Percentiles rank a stretch among this genome's conserved stretches.
Evolutionary conservation across 2,329 filamentous ascomycete species (phyloP).

Genomic region (Raffaelea deltoideospora): DNA sequence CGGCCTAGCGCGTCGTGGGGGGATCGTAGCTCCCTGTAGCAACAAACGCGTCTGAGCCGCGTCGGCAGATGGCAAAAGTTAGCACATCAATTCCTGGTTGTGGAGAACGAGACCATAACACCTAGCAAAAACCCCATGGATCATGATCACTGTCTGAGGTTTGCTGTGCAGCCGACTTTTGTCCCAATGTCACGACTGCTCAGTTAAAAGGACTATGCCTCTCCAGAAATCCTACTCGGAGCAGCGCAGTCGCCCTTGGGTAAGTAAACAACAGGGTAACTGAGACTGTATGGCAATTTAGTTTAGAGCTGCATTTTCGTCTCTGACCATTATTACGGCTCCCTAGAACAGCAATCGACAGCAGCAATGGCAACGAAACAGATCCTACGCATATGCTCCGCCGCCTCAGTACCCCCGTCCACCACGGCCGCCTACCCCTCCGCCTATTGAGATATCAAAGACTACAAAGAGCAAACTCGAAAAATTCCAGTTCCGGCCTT

Average conservation of each 20-base stretch:
- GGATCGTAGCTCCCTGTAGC: no score
- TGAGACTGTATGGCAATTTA: no score
- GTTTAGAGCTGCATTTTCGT: neutral
- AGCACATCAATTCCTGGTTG: no score
- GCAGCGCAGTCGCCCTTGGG: slow-evolving; percentile 13
- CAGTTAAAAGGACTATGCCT: slow-evolving; percentile 19
- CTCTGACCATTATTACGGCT: neutral
- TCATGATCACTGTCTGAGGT: no score
- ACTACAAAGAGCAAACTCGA: slow-evolving; percentile 46
- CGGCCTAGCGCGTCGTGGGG: no score
- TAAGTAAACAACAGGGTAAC: slow-evolving; percentile 6
- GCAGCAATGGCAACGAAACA: slow-evolving; percentile 37
- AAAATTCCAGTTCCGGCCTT: slow-evolving; percentile 36
- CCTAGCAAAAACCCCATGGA: no score
- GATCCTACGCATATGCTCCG: slow-evolving; percentile 30
- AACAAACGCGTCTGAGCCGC: no score
- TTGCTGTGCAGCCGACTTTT: no score
- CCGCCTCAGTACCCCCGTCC: slow-evolving; percentile 12
- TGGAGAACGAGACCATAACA: no score
- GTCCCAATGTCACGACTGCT: no score
- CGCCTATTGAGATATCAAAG: slow-evolving; percentile 36
- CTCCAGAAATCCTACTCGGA: slow-evolving; percentile 26
- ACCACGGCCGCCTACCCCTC: slow-evolving; percentile 16
- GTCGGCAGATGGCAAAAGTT: no score
- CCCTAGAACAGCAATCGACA: slow-evolving; percentile 16